Evolutionary conservation across 2,329 filamentous ascomycete species (phyloP), one percentile per base, ranked within the genome.

Genomic region (Arthrobotrys conoides): DNA sequence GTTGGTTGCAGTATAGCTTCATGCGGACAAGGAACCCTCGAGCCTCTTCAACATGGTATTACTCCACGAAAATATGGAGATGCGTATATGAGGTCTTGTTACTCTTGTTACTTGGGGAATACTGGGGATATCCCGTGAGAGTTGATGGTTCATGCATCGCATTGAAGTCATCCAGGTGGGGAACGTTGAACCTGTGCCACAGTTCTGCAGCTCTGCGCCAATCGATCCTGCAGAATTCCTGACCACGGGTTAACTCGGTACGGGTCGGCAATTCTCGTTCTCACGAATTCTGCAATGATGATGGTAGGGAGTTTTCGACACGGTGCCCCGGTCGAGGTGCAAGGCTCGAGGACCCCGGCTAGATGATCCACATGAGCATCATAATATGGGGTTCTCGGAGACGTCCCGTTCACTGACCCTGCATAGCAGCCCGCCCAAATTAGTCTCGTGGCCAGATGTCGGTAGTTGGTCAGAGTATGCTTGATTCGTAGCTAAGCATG

Each of bases 11-110:
- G 24, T 27, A 24, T 33, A 61, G 20, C 18, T 55, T 41, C 53
- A 72, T 67, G 70, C 41, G 57, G 36, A 27, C 70, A 61, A 51
- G 70, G 70, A 38, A 73, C 51, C 57, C 70, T 66, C 61, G 51
- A 67, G 49, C 61, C 66, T 44, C 20, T 33, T 48, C 33, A 36
- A 36, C 5, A 61, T 20, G 33, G 10, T 27, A 4, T 46, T 46
- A 4, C 57, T 61, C 57, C 33, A 44, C 20, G 57, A 61, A 65
- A 65, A 33, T n/a, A 36, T 36, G 61, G 61, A 44, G 36, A 22
- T 57, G 22, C 30, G 41, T 6, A 33, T 49, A 24, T 41, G 18
- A 20, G 18, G 33, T 36, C 22, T 10, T 9, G 20, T 65, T 18
- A n/a, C 38, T 36, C 22, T 10, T 9, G 20, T 65, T 18, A n/a